These are phyloP conservation scores for Stagonosporopsis chrysanthemi DNA, from an alignment of 2,329 filamentous ascomycete species.

Conservation along the genomic window DNA sequence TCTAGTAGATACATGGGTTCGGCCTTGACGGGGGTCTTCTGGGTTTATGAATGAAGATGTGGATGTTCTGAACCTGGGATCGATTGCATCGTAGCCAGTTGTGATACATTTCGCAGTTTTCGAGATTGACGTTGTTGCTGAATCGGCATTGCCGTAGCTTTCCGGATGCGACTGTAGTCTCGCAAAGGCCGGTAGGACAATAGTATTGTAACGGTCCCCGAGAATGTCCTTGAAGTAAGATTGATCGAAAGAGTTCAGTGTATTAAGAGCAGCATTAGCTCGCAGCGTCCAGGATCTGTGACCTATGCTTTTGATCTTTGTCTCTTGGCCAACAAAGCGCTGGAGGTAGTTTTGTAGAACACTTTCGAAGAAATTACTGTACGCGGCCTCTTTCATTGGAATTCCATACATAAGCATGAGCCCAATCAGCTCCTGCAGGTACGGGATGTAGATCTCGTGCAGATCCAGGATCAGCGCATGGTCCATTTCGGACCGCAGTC, in stretches of 20 bases:
- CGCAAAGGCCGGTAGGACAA: not conserved
- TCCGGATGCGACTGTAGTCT: not conserved
- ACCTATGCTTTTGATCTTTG: not conserved
- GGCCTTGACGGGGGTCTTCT: not conserved
- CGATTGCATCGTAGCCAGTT: not conserved
- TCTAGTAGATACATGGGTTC: no score
- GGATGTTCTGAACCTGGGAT: not conserved
- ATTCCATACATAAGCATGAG: constrained; percentile 15
- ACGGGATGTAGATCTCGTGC: constrained; percentile 7
- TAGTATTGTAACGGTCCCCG: not conserved
- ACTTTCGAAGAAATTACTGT: constrained; percentile 3
- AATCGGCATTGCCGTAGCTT: not conserved
- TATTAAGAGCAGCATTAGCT: not conserved
- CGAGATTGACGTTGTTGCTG: not conserved
- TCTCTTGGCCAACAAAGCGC: constrained; percentile 5
- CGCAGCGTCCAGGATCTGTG: constrained; percentile 2
- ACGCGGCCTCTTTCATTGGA: constrained; percentile 1
- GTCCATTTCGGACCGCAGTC: not conserved
- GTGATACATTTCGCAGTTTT: not conserved
- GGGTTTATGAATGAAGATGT: not conserved
- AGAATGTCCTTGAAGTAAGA: constrained; percentile 10
- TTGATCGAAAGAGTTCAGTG: constrained; percentile 13
- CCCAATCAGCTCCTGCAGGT: constrained; percentile 8
- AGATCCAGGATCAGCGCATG: constrained; percentile 1
- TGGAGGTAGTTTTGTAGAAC: constrained; percentile 9